Conservation (phyloP, 108 stramenopile genomes). For the Cyclotella baltica region DNA sequence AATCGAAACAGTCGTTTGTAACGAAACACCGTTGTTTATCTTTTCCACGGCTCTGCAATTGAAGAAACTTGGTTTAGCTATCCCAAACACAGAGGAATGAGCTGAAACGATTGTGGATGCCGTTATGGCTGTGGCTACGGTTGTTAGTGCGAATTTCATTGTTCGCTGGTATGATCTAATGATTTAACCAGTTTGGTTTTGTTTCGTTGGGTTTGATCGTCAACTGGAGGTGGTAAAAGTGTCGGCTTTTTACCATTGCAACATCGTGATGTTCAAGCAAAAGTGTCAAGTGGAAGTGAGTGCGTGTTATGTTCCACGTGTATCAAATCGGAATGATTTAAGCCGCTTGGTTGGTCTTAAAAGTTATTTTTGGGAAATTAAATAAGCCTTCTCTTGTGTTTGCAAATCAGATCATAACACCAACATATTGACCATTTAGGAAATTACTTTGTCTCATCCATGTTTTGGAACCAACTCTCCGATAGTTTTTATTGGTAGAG, state of each 20-base stretch:
- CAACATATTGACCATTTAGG: no score
- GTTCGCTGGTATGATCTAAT: not conserved
- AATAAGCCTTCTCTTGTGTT: no score
- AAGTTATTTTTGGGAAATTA: no score
- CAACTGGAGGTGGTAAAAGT: not conserved
- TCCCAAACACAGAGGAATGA: not conserved
- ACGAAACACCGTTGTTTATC: not conserved
- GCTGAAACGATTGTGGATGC: not conserved
- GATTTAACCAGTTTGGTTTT: not conserved
- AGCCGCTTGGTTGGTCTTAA: no score
- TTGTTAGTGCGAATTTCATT: constrained; percentile 3
- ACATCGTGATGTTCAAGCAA: not conserved
- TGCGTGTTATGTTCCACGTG: not conserved
- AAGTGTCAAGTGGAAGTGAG: not conserved
- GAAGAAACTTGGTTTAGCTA: not conserved
- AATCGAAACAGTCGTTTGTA: not conserved
- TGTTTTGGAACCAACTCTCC: no score
- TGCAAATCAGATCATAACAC: no score
- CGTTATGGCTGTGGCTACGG: constrained; percentile 9
- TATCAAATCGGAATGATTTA: no score
- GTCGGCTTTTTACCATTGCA: not conserved
- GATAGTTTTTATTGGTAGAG: no score
- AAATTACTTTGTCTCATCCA: no score
- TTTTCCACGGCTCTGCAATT: not conserved
- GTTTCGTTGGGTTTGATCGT: not conserved